Evolutionary conservation across 2,329 filamentous ascomycete genomes (phyloP).

Genomic region (Ilyonectria mors-panacis): DNA sequence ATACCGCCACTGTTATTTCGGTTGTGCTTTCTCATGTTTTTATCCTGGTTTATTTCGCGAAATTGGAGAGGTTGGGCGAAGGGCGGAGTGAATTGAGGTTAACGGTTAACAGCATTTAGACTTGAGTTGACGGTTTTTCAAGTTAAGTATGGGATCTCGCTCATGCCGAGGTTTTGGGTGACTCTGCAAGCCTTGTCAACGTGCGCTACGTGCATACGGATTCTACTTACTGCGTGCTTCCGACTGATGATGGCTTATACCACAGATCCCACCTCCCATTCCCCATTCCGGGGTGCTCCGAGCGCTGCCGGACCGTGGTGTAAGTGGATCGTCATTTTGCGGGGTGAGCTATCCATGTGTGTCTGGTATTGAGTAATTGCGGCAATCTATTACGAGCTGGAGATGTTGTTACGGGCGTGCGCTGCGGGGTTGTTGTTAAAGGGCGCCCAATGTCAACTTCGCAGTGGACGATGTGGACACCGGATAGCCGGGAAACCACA

Average conservation of each 20-base stretch:
- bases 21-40: not conserved
- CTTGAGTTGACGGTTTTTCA: slow-evolving; percentile 5
- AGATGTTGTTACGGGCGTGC: not conserved
- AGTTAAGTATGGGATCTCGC: not conserved
- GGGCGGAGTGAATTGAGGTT: not conserved
- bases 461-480: slow-evolving; percentile 2
- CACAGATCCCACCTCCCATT: not conserved
- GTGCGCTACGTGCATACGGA: not conserved
- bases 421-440: not conserved
- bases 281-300: not conserved
- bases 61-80: not conserved
- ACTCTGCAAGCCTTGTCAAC: not conserved
- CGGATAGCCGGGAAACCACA: not conserved
- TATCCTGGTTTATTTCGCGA: not conserved
- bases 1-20: not conserved
- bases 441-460: not conserved
- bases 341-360: not conserved
- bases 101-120: not conserved
- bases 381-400: slow-evolving; percentile 1
- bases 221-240: not conserved
- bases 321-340: slow-evolving; percentile 1
- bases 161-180: not conserved
- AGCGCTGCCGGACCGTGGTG: not conserved
- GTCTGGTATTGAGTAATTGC: slow-evolving; percentile 2
- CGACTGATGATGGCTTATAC: not conserved